Evolutionary conservation across 148 eudicot species (phyloP).

Genomic region (Fagopyrum esculentum): DNA sequence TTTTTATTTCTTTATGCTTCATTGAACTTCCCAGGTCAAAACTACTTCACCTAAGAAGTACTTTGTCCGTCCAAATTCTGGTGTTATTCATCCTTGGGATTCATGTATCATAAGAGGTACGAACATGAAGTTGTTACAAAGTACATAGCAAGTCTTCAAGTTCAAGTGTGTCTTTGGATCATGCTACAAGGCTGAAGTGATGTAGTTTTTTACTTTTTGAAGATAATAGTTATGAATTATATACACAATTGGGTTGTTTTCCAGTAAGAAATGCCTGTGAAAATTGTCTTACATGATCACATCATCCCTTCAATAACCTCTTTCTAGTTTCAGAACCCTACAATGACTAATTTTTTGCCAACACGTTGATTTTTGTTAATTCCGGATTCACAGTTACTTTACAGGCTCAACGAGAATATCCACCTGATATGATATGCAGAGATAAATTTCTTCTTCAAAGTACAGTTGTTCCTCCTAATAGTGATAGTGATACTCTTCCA

Average conservation of each 20-base stretch:
- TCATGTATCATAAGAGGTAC: constrained; percentile 81
- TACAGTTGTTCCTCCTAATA: constrained; percentile 51
- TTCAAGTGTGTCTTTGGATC: neutral
- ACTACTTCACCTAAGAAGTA: constrained; percentile 93
- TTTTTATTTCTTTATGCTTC: neutral
- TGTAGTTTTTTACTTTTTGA: neutral
- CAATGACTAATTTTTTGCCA: too few relatives aligned
- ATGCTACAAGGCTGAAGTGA: neutral
- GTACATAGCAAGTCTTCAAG: neutral
- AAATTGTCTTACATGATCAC: too few relatives aligned
- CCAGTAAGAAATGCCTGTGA: too few relatives aligned
- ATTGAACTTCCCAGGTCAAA: constrained; percentile 50
- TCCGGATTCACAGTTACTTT: constrained; percentile 60
- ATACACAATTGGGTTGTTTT: too few relatives aligned
- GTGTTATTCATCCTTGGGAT: constrained; percentile 84
- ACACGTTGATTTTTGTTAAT: neutral
- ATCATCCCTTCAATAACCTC: too few relatives aligned
- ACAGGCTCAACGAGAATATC: constrained; percentile 82
- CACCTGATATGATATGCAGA: constrained; percentile 72
- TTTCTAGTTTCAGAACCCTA: too few relatives aligned
- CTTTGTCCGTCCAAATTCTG: constrained; percentile 87
- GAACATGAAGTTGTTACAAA: neutral
- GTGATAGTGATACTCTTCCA: constrained; percentile 65
- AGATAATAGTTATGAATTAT: neutral
- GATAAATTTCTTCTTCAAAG: constrained; percentile 93